Conservation (phyloP, 768 basidiomycete genomes). For the Leucocoprinus birnbaumii region DNA sequence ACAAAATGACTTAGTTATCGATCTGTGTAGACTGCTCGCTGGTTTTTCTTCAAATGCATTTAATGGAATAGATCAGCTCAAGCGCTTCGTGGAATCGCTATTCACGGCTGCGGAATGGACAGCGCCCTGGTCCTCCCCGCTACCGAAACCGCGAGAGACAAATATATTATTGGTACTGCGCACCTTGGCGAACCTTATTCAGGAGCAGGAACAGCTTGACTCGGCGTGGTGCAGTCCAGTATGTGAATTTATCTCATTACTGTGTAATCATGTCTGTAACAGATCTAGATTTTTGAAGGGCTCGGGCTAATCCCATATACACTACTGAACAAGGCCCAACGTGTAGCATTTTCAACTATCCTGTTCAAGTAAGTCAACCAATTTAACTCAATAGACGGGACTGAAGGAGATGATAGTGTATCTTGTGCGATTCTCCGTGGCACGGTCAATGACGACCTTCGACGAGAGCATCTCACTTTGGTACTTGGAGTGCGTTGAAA, state of each 20-base stretch:
- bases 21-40: conserved; percentile 74
- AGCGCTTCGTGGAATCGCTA: conserved; percentile 56
- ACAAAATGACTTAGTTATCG: conserved; percentile 66
- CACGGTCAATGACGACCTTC: conserved; percentile 35
- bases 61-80: conserved; percentile 36
- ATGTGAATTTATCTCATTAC: conserved; percentile 13
- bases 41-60: conserved; percentile 60
- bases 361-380: conserved; percentile 75
- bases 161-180: conserved; percentile 81
- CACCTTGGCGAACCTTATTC: conserved; percentile 76
- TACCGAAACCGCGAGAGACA: conserved; percentile 75
- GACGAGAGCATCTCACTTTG: conserved; percentile 40
- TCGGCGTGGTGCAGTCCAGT: conserved; percentile 54
- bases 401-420: conserved; percentile 40
- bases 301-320: conserved; percentile 50
- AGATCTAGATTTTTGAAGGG: conserved; percentile 50
- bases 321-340: conserved; percentile 63
- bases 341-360: conserved; percentile 77
- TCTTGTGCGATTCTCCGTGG: conserved; percentile 56
- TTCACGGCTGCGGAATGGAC: conserved; percentile 70
- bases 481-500: conserved; percentile 45
- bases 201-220: conserved; percentile 41
- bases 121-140: conserved; percentile 48
- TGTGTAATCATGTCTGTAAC: conserved; percentile 4
- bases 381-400: neutral